A percentile compares a stretch with the other conserved stretches of the same genome.
These are phyloP conservation scores for Alternaria hordeiaustralica DNA, from an alignment of 2,329 filamentous ascomycete species.

Conservation along the genomic window DNA sequence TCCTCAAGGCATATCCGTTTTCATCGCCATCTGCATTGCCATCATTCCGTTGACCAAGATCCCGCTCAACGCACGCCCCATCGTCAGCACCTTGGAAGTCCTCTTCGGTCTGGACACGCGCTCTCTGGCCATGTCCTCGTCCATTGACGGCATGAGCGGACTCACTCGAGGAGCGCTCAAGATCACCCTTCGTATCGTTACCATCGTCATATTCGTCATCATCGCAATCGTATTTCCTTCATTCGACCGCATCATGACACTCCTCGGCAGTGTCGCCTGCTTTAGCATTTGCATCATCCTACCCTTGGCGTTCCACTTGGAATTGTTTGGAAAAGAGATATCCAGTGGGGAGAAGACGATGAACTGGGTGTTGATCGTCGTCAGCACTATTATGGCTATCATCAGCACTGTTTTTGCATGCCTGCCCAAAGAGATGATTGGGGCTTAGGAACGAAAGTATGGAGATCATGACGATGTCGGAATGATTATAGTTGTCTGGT, in stretches of 20 bases:
- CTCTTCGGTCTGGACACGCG: constrained; percentile 73
- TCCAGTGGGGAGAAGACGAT: constrained; percentile 66
- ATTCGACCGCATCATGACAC: constrained; percentile 89
- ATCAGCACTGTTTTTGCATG: constrained; percentile 89
- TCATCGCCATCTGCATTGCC: constrained; percentile 85
- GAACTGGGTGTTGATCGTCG: constrained; percentile 71
- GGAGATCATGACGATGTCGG: not conserved
- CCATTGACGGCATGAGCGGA: constrained; percentile 61
- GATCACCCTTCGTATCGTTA: constrained; percentile 67
- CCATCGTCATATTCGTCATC: constrained; percentile 73
- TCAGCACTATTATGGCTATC: constrained; percentile 73
- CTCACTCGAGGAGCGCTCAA: constrained; percentile 66
- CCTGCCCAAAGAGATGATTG: constrained; percentile 69
- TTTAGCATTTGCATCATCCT: constrained; percentile 95
- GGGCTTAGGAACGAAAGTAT: constrained; percentile 2
- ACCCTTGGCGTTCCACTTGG: constrained; percentile 86
- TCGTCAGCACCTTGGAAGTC: constrained; percentile 84
- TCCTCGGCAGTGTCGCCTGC: constrained; percentile 87
- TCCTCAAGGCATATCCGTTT: constrained; percentile 72
- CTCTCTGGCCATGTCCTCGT: constrained; percentile 57
- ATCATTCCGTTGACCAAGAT: constrained; percentile 96
- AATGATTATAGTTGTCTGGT: not conserved
- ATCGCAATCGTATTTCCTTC: constrained; percentile 77
- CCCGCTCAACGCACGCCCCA: constrained; percentile 86
- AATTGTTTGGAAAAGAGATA: constrained; percentile 81